Conservation (phyloP, 768 basidiomycete genomes). For the Crucibulum laeve region DNA sequence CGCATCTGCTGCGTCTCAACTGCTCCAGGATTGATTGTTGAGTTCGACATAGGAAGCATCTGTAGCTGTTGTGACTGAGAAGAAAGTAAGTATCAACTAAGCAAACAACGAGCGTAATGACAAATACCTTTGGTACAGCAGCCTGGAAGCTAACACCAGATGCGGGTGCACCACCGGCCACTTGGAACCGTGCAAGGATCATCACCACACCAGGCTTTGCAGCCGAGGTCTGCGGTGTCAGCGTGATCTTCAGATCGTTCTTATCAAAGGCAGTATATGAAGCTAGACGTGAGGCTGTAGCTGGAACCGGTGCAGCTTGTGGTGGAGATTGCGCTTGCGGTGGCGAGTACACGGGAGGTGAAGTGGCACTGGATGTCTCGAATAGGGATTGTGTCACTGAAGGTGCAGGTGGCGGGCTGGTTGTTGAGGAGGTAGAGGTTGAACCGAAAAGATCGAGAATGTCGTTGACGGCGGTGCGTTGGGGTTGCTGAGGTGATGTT, state of each 20-base stretch:
- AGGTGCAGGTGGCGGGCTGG: conserved; percentile 17
- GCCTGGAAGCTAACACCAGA: conserved; percentile 89
- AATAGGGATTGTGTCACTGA: conserved; percentile 15
- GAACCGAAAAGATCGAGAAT: conserved; percentile 86
- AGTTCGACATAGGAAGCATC: conserved; percentile 96
- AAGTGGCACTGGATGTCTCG: conserved; percentile 17
- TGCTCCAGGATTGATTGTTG: conserved; percentile 69
- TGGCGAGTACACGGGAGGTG: conserved; percentile 28
- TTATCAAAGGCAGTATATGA: conserved; percentile 89
- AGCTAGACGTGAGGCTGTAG: conserved; percentile 49
- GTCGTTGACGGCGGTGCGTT: conserved; percentile 73
- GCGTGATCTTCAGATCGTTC: conserved; percentile 82
- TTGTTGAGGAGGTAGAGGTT: conserved; percentile 29
- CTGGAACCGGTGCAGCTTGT: conserved; percentile 24
- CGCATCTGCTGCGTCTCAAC: conserved; percentile 96
- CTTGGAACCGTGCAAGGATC: conserved; percentile 85
- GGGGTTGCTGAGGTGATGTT: conserved; percentile 38
- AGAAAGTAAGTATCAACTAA: conserved; percentile 1
- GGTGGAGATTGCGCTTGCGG: conserved; percentile 33
- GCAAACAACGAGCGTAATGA: conserved; percentile 4
- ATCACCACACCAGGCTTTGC: conserved; percentile 86
- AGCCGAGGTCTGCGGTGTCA: conserved; percentile 82
- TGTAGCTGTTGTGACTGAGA: conserved; percentile 90
- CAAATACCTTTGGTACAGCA: conserved; percentile 85
- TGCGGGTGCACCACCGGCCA: conserved; percentile 46